Evolutionary conservation across 2,329 filamentous ascomycete genomes (phyloP).

Genomic region (Bisporella sp.): DNA sequence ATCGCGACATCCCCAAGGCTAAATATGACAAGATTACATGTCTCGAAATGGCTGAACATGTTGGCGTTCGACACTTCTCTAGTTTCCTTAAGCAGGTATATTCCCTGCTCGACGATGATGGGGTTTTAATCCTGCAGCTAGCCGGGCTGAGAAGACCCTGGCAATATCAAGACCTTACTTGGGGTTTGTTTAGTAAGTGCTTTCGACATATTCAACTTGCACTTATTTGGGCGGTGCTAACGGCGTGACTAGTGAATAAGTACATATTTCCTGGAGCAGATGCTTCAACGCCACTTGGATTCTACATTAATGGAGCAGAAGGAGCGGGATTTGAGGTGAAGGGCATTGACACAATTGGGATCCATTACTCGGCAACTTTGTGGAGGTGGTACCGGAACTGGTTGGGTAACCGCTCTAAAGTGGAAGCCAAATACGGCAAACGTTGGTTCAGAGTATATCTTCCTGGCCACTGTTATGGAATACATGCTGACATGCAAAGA

Average conservation of each 20-base stretch:
- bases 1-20: constrained; percentile 56
- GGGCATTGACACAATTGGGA: constrained; percentile 23
- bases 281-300: constrained; percentile 61
- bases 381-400: constrained; percentile 72
- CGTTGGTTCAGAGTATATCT: constrained; percentile 47
- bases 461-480: neutral
- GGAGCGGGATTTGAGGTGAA: constrained; percentile 64
- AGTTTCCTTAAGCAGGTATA: constrained; percentile 58
- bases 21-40: constrained; percentile 65
- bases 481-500: constrained; percentile 37
- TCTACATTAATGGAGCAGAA: constrained; percentile 59
- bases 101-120: constrained; percentile 65
- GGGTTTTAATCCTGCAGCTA: constrained; percentile 65
- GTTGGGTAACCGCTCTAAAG: constrained; percentile 64
- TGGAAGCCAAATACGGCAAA: constrained; percentile 61
- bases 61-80: constrained; percentile 60
- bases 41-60: constrained; percentile 69
- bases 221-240: too few species aligned
- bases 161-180: constrained; percentile 68
- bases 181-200: constrained; percentile 52
- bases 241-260: constrained; percentile 52
- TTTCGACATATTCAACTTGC: too few species aligned
- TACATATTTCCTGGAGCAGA: constrained; percentile 69
- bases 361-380: constrained; percentile 60
- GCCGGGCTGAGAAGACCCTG: constrained; percentile 62